These are phyloP conservation scores for Diaporthe nobilis DNA, from an alignment of 2,329 filamentous ascomycete species.

Conservation along the genomic window DNA sequence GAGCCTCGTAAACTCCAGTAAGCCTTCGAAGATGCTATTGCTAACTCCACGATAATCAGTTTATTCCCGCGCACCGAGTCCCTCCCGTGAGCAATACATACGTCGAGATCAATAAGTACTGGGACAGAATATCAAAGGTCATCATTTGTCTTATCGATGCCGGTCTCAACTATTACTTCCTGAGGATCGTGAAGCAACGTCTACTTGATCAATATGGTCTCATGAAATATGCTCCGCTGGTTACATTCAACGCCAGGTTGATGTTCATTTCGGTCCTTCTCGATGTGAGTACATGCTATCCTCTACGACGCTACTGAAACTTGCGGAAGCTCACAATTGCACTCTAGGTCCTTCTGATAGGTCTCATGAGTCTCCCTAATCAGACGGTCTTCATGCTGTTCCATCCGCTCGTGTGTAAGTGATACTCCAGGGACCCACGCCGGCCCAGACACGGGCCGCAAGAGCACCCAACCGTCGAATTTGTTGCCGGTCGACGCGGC, in stretches of 20 bases:
- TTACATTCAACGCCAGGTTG: conserved; percentile 64
- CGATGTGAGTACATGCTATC: conserved; percentile 54
- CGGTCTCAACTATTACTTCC: conserved; percentile 67
- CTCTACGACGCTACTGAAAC: background rate
- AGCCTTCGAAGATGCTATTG: too few relatives aligned
- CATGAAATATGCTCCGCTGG: conserved; percentile 64
- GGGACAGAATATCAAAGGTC: conserved; percentile 67
- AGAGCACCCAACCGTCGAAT: too few relatives aligned
- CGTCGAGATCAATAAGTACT: conserved; percentile 60
- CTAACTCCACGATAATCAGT: conserved; percentile 45
- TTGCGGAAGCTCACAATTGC: background rate
- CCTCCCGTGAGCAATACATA: conserved; percentile 56
- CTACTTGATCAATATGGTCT: conserved; percentile 62
- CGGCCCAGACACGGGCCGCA: too few relatives aligned
- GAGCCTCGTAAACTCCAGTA: background rate
- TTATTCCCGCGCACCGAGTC: conserved; percentile 57
- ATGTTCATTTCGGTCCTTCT: conserved; percentile 64
- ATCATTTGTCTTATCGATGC: conserved; percentile 66
- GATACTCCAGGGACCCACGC: too few relatives aligned
- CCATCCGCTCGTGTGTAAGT: conserved; percentile 38
- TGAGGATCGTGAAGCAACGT: conserved; percentile 60
- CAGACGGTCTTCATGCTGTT: conserved; percentile 47
- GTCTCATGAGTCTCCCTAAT: conserved; percentile 52
- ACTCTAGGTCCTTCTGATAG: conserved; percentile 49
- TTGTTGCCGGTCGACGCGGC: background rate